A percentile compares a stretch with the other conserved stretches of the same genome.
phyloP scores from a whole-genome alignment of 2,329 filamentous ascomycete species.

The Beauveria scarabaeidicola region DNA sequence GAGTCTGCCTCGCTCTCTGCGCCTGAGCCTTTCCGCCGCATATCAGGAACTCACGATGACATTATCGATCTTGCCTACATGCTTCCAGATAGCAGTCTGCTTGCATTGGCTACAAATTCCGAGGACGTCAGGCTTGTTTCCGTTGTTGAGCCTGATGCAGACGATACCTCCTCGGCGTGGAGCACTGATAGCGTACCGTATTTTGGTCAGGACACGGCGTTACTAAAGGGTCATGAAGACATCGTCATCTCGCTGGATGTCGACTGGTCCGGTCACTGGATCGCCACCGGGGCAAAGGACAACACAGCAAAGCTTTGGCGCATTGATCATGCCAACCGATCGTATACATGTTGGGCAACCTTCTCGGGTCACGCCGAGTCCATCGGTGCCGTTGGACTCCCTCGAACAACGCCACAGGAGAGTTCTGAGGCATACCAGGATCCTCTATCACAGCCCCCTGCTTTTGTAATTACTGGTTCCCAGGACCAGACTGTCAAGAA shows the following conservation, averaged over 20 bases:
- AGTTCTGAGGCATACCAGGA: constrained; percentile 63
- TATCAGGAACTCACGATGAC: constrained; percentile 95
- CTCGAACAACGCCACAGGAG: constrained; percentile 57
- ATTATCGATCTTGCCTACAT: constrained; percentile 91
- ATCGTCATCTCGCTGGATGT: constrained; percentile 92
- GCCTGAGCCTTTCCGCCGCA: constrained; percentile 57
- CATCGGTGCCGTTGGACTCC: constrained; percentile 78
- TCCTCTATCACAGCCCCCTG: constrained; percentile 70
- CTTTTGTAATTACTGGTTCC: constrained; percentile 83
- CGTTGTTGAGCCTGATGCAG: constrained; percentile 36
- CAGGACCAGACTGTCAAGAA: constrained; percentile 93
- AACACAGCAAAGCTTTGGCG: constrained; percentile 90
- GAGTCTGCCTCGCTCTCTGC: constrained; percentile 26
- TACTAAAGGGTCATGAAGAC: constrained; percentile 85
- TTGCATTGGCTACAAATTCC: constrained; percentile 90
- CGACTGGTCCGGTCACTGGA: constrained; percentile 96
- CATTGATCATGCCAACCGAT: constrained; percentile 65
- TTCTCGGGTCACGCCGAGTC: constrained; percentile 94
- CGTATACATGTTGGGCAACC: constrained; percentile 69
- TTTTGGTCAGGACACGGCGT: constrained; percentile 82
- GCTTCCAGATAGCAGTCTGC: constrained; percentile 66
- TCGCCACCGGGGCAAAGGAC: constrained; percentile 93
- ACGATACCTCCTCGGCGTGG: constrained; percentile 17
- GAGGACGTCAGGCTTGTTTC: constrained; percentile 88
- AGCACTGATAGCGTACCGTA: constrained; percentile 38